Evolutionary conservation across 164 flowering plant species (phyloP).

Genomic region (Vitis riparia): DNA sequence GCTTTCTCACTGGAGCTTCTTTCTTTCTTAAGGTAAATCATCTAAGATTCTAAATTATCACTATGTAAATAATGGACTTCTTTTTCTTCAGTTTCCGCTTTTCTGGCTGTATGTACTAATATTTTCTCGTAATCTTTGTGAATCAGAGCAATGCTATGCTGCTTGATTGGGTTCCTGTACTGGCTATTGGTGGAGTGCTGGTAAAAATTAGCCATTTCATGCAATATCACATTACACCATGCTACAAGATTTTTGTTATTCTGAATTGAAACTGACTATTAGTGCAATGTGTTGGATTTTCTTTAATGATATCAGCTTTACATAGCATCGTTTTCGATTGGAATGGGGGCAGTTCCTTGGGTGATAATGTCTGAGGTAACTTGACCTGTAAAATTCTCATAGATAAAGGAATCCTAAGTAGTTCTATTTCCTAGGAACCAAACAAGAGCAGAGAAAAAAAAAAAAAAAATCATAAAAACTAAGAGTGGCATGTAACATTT

Average conservation of each 20-base stretch:
- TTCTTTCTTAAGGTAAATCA: slow-evolving; percentile 56
- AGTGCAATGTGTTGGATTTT: not conserved
- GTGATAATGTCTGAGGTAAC: slow-evolving; percentile 73
- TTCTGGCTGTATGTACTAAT: not conserved
- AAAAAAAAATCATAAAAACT: not conserved
- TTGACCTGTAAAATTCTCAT: no score
- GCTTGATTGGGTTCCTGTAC: slow-evolving; percentile 34
- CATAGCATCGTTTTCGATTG: slow-evolving; percentile 46
- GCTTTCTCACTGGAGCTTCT: slow-evolving; percentile 44
- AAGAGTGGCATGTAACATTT: not conserved
- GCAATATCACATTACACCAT: not conserved
- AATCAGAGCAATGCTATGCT: slow-evolving; percentile 33
- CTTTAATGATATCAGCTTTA: slow-evolving; percentile 27
- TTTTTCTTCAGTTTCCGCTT: not conserved
- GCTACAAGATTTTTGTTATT: not conserved
- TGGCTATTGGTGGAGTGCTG: slow-evolving; percentile 54
- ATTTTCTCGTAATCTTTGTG: not conserved
- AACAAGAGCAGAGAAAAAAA: not conserved
- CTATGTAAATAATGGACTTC: not conserved
- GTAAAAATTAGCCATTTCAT: slow-evolving; percentile 18
- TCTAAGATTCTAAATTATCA: not conserved
- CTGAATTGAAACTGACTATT: not conserved
- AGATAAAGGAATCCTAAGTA: no score
- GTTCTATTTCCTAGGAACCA: no score
- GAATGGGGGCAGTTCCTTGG: slow-evolving; percentile 79